Base-by-base conservation (phyloP, 208 protist species). In the Trypanosomatidae sp. region DNA sequence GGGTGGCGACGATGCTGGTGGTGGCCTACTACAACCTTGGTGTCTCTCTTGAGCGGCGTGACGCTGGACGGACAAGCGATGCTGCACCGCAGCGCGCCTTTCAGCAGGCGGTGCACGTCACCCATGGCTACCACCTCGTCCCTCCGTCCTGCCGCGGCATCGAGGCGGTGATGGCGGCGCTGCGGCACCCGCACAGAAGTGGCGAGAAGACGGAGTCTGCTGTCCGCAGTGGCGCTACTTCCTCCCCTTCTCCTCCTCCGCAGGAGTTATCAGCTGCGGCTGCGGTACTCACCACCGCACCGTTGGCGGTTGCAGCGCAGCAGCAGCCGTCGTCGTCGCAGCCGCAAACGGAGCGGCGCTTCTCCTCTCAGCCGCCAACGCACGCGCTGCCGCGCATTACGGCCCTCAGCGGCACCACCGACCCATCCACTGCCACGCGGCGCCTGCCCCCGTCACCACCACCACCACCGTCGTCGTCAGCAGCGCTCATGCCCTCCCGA, bases 11-110 rank as follows among this genome's bases (percentile, higher is more conserved):
- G 74, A 93, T 97, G 87, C 81, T 97, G 46, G 88, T 81, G 6
- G 87, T 97, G 8, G 91, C 83, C 2, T 74, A 89, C 59, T 94
- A 97, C 79, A 97, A 93, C 79, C 74, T 97, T 28, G 93, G 90
- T 4, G 91, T 93, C 19, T 93, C 93, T 3, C 83, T 93, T 17
- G 90, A 95, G 80, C 82, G 81, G 7, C 80, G 87, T n/a, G 84
- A 73, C 44, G 65, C 79, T n/a, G 41, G 33, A 10, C 47, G 66
- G 1, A 68, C 71, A 25, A 83, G 88, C 79, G 59, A 7, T 0
- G 77, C 69, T 2, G 85, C 77, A 19, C 86, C 89, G 10, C 74
- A 81, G 71, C 62, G 66, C 22, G 82, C 90, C 46, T 94, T 94
- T 74, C 75, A 83, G 41, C 74, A 82, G 36, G 80, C 85, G 36